A percentile compares a stretch with the other conserved stretches of the same genome.
These are phyloP conservation scores for Chrysanthemum lavandulifolium DNA, from an alignment of 129 eudicot species.

Conservation along the genomic window DNA sequence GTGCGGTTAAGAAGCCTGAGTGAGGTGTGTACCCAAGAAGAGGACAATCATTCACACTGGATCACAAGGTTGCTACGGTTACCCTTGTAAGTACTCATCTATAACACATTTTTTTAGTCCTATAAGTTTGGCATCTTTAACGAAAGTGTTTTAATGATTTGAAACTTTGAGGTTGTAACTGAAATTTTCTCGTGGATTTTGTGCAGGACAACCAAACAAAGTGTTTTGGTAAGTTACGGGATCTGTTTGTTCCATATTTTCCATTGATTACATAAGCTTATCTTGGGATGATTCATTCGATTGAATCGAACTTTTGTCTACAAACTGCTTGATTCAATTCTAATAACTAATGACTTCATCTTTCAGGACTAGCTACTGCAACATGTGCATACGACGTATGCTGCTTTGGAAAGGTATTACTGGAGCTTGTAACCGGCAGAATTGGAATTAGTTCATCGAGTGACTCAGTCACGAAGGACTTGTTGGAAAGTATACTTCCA, in stretches of 20 bases:
- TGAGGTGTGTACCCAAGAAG: slow-evolving; percentile 68
- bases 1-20: slow-evolving; percentile 87
- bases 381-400: slow-evolving; percentile 76
- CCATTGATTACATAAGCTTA: too few relatives aligned
- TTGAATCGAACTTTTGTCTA: neutral
- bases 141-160: too few relatives aligned
- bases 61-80: slow-evolving; percentile 61
- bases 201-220: slow-evolving; percentile 73
- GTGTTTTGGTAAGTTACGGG: slow-evolving; percentile 49
- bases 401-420: slow-evolving; percentile 83
- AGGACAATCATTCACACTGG: slow-evolving; percentile 54
- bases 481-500: slow-evolving; percentile 54
- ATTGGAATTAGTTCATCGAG: slow-evolving; percentile 68
- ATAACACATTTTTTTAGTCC: too few relatives aligned
- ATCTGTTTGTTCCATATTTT: too few relatives aligned
- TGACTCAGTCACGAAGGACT: slow-evolving; percentile 51
- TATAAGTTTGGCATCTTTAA: neutral
- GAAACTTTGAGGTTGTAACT: slow-evolving; percentile 17
- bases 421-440: slow-evolving; percentile 83
- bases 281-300: neutral
- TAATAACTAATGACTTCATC: neutral
- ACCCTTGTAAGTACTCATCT: slow-evolving; percentile 56
- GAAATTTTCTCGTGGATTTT: slow-evolving; percentile 18
- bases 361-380: slow-evolving; percentile 45
- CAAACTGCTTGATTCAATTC: neutral